phyloP scores from a whole-genome alignment of 805 yeast species.

The Wickerhamiella allomyrinae region DNA sequence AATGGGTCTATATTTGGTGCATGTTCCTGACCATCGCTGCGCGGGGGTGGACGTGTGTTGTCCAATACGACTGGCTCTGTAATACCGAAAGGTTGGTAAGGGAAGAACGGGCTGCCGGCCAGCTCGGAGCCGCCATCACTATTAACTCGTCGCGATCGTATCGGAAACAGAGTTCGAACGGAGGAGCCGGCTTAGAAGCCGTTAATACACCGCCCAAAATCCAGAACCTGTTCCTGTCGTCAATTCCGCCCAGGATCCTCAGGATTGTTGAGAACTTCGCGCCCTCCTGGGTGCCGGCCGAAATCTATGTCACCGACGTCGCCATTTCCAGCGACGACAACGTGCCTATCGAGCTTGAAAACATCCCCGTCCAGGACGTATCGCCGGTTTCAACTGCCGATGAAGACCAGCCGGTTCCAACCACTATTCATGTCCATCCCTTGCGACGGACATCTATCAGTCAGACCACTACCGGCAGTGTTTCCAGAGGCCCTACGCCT shows the following conservation, averaged over 20 bases:
- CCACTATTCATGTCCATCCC: not conserved
- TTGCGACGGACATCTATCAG: not conserved
- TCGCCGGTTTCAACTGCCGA: conserved; percentile 26
- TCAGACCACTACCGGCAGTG: not conserved
- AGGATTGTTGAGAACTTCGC: not conserved
- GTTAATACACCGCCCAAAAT: too few relatives aligned
- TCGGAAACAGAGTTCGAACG: not conserved
- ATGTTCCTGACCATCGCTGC: not conserved
- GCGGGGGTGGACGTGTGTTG: not conserved
- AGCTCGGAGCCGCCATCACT: not conserved
- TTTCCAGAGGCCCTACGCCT: not conserved
- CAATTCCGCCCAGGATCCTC: too few relatives aligned
- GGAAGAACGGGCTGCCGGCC: not conserved
- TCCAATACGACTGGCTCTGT: not conserved
- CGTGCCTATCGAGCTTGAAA: conserved; percentile 40
- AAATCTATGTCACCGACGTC: not conserved
- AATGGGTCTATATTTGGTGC: not conserved
- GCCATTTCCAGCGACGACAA: conserved; percentile 23
- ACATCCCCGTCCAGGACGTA: conserved; percentile 39
- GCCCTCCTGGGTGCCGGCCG: not conserved
- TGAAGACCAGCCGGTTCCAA: not conserved
- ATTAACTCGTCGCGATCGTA: not conserved
- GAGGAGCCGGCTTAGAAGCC: not conserved
- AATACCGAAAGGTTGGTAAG: not conserved
- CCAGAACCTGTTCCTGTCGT: too few relatives aligned